Evolutionary conservation across 495 filamentous ascomycete genomes (phyloP).

Genomic region (Tetracladium setigerum): DNA sequence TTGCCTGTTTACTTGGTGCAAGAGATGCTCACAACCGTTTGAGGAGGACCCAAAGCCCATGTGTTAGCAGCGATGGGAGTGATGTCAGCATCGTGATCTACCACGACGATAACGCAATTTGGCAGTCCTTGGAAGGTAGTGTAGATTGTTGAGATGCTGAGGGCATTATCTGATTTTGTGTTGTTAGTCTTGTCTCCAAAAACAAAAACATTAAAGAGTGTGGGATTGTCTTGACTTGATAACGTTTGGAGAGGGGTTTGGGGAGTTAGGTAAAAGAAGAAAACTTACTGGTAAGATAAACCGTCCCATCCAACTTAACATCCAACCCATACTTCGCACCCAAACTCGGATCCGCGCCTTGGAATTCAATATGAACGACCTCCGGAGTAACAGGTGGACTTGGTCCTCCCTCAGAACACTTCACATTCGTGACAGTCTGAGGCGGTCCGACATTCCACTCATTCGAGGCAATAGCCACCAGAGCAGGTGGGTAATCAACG

Average conservation of each 20-base stretch:
- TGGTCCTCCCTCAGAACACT: not conserved
- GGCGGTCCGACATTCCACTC: conserved; percentile 17
- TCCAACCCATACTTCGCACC: conserved; percentile 8
- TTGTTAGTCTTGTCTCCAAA: no score
- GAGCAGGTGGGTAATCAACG: conserved; percentile 13
- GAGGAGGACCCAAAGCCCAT: conserved; percentile 18
- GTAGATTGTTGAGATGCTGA: conserved; percentile 14
- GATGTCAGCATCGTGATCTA: conserved; percentile 8
- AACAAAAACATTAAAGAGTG: no score
- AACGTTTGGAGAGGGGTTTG: not conserved
- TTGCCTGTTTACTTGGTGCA: no score
- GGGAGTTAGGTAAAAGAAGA: no score
- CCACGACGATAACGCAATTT: conserved; percentile 5
- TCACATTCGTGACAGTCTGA: conserved; percentile 12
- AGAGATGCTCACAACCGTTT: conserved; percentile 12
- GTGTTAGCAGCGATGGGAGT: conserved; percentile 1
- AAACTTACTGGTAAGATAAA: conserved; percentile 7
- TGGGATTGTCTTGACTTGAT: no score
- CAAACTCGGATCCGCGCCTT: conserved; percentile 11
- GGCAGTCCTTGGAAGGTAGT: not conserved
- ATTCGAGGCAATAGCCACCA: conserved; percentile 5
- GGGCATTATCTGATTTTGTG: conserved; percentile 8
- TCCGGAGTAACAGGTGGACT: not conserved
- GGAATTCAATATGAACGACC: conserved; percentile 13
- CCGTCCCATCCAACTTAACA: conserved; percentile 10